These are phyloP conservation scores for Lactifluus pinguis DNA, from an alignment of 768 basidiomycete species.

Conservation along the genomic window DNA sequence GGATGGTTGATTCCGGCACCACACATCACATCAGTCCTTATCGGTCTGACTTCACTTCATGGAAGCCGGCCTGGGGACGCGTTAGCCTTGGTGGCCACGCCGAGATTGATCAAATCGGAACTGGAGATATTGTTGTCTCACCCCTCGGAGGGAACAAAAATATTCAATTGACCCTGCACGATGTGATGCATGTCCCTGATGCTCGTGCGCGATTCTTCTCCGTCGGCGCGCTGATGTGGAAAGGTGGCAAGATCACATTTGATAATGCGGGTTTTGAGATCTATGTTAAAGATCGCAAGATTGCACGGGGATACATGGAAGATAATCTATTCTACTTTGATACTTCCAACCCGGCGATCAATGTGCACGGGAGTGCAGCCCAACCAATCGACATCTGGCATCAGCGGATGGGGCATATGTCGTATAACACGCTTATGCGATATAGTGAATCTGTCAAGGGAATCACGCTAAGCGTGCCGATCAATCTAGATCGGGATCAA, in stretches of 20 bases:
- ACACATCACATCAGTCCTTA: neutral
- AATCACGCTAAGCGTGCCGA: neutral
- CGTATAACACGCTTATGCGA: neutral
- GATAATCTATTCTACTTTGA: neutral
- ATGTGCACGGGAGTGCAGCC: neutral
- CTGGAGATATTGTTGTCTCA: neutral
- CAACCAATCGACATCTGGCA: neutral
- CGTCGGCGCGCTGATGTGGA: neutral
- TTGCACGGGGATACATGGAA: neutral
- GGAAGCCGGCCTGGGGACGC: rapidly evolving
- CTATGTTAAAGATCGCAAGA: too few relatives aligned
- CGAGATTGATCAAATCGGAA: neutral
- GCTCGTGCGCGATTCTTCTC: neutral
- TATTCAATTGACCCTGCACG: neutral
- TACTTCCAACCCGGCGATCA: neutral
- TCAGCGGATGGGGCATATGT: too few relatives aligned
- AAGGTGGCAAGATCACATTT: too few relatives aligned
- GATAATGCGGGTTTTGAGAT: too few relatives aligned
- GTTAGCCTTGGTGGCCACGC: neutral
- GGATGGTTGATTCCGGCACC: too few relatives aligned
- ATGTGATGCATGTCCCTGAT: neutral
- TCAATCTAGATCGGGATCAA: neutral
- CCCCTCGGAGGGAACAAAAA: neutral
- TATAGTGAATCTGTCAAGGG: neutral
- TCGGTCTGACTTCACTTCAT: neutral